Evolutionary conservation across 2,329 filamentous ascomycete species (phyloP).

Genomic region (Colletotrichum navitas): DNA sequence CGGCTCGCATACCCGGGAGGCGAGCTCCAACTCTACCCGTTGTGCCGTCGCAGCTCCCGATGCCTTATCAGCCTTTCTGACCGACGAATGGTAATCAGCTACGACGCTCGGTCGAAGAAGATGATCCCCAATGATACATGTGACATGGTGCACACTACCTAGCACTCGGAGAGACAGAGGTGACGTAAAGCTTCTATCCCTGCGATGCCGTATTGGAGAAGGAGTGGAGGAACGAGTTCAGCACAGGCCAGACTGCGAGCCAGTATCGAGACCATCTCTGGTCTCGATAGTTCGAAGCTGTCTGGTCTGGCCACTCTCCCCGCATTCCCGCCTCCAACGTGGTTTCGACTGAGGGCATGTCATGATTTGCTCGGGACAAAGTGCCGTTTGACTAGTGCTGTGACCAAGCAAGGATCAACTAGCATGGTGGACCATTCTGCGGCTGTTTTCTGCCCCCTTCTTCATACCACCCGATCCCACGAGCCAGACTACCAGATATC

Average conservation of each 20-base stretch:
- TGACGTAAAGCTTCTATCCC: slow-evolving; percentile 37
- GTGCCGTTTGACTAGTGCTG: slow-evolving; percentile 16
- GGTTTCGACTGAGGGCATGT: slow-evolving; percentile 15
- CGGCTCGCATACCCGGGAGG: slow-evolving; percentile 23
- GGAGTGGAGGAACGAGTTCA: slow-evolving; percentile 12
- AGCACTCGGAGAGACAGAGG: neutral
- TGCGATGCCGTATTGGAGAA: slow-evolving; percentile 24
- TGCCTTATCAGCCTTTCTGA: slow-evolving; percentile 19
- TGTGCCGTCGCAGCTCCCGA: slow-evolving; percentile 1
- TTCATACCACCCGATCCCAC: slow-evolving; percentile 12
- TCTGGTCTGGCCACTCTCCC: slow-evolving; percentile 19
- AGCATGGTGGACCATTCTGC: slow-evolving; percentile 11
- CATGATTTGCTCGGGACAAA: slow-evolving; percentile 24
- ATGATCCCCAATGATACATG: slow-evolving; percentile 7
- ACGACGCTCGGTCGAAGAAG: slow-evolving; percentile 8
- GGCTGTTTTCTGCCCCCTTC: slow-evolving; percentile 1
- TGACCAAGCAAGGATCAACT: slow-evolving; percentile 13
- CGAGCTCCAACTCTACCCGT: slow-evolving; percentile 6
- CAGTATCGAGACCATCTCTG: neutral
- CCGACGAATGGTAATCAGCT: slow-evolving; percentile 8
- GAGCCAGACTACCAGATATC: neutral
- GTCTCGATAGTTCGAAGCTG: neutral
- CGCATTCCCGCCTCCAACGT: slow-evolving; percentile 29
- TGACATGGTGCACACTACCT: slow-evolving; percentile 19
- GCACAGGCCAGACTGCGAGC: neutral